phyloP scores from a whole-genome alignment of 2,329 filamentous ascomycete genomes.

The Calonectria pseudoturangicola region DNA sequence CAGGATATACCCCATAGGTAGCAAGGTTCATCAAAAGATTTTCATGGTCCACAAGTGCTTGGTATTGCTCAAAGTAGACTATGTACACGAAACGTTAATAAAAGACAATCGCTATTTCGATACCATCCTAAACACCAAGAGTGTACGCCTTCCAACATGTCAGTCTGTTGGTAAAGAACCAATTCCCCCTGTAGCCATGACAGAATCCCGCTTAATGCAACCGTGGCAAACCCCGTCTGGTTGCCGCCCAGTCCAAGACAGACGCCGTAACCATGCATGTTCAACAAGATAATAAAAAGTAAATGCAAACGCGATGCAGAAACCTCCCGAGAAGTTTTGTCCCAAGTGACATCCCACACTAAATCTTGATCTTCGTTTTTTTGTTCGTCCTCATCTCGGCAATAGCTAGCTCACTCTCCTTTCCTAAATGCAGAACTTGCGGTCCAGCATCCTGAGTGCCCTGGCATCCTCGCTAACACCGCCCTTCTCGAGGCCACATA shows the following conservation, averaged over 20 bases:
- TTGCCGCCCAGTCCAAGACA: conserved; percentile 48
- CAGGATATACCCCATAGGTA: conserved; percentile 16
- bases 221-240: conserved; percentile 46
- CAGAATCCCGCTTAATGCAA: conserved; percentile 51
- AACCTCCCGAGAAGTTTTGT: conserved; percentile 23
- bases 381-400: background rate
- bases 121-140: conserved; percentile 41
- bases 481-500: conserved; percentile 56
- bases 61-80: conserved; percentile 44
- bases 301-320: conserved; percentile 41
- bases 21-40: conserved; percentile 13
- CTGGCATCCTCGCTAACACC: conserved; percentile 78
- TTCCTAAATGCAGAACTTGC: conserved; percentile 67
- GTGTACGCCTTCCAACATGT: conserved; percentile 36
- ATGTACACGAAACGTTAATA: conserved; percentile 44
- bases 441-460: conserved; percentile 79
- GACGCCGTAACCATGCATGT: conserved; percentile 55
- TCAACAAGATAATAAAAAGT: conserved; percentile 42
- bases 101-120: conserved; percentile 29
- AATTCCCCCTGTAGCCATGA: conserved; percentile 45
- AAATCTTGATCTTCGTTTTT: background rate
- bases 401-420: background rate
- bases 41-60: conserved; percentile 42
- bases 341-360: conserved; percentile 2
- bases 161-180: conserved; percentile 37